phyloP scores from a whole-genome alignment of 2,329 filamentous ascomycete species.

The Phaeosphaeria sp. region DNA sequence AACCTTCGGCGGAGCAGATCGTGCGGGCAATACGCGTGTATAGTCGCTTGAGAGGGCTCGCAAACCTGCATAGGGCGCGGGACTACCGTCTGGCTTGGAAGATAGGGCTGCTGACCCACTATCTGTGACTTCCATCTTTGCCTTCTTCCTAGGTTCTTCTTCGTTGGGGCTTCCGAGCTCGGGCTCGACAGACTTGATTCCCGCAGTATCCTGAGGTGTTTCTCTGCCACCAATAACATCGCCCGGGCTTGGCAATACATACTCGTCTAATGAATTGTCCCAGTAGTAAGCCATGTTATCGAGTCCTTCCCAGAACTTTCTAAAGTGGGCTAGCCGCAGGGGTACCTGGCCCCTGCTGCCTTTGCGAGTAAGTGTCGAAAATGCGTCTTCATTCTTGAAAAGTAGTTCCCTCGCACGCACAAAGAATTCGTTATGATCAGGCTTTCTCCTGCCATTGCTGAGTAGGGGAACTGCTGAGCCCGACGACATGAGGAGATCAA shows the following conservation, averaged over 20 bases:
- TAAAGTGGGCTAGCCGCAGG: constrained; percentile 61
- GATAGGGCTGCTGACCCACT: constrained; percentile 16
- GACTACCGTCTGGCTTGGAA: constrained; percentile 14
- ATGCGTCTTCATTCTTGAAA: constrained; percentile 63
- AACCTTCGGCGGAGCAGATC: constrained; percentile 35
- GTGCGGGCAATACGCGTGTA: constrained; percentile 35
- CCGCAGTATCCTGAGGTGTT: constrained; percentile 5
- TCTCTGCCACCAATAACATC: constrained; percentile 8
- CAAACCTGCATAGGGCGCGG: constrained; percentile 10
- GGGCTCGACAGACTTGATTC: not conserved
- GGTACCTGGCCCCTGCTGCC: constrained; percentile 54
- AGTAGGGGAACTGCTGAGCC: constrained; percentile 41
- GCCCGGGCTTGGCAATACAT: constrained; percentile 48
- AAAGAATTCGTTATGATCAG: constrained; percentile 57
- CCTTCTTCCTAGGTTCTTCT: constrained; percentile 48
- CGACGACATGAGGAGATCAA: constrained; percentile 28
- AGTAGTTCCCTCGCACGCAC: constrained; percentile 58
- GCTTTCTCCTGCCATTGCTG: constrained; percentile 58
- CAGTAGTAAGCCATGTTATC: constrained; percentile 68
- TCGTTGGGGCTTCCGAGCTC: constrained; percentile 15
- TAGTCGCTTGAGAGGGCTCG: constrained; percentile 18
- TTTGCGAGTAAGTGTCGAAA: constrained; percentile 61
- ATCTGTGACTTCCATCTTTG: constrained; percentile 39
- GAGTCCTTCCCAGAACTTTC: constrained; percentile 66
- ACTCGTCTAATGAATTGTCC: constrained; percentile 66